Base-by-base conservation (phyloP, 352 stramenopile genomes). In the Phytophthora lateralis region DNA sequence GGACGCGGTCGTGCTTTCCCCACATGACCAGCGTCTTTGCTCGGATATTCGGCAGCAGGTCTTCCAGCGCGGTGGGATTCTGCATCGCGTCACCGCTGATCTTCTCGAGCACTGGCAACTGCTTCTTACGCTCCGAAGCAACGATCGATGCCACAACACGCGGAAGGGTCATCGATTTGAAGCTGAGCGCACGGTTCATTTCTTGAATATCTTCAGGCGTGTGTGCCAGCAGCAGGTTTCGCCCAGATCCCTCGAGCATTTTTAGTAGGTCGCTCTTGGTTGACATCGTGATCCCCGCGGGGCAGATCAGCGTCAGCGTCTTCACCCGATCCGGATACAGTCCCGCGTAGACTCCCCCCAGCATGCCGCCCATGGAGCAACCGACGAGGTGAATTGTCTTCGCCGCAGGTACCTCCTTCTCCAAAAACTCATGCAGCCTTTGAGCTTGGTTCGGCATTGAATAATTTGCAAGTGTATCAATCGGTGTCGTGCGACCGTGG, bases 321-420 rank as follows among this genome's bases (percentile, higher is more conserved):
- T 70, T 69, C 11, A 91, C 71, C 5, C 62, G 71, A 11, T 76
- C 55, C 1, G 84, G 78, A 49, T 83, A 87, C 43, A 76, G 66
- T 29, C 77, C 79, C 3, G 81, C 69, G 56, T 88, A 93, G 18
- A 85, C 70, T 37, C 81, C 81, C 1, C 76, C 76, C 43, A 91
- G 55, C 80, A 93, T 88, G 6, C 78, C 84, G 42, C 80, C 81
- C 81, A 93, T 90, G 34, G 79, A 90, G 56, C 80, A 89, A 1
- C 83, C 83, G 4, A 91, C 59, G 4, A 93, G 38, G 43, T 91
- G 83, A n/a, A 93, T 61, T 53, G 78, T 86, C 48, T 74, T 78
- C 45, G 78, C 60, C 4, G 55, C 18, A 10, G 65, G 55, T 3
- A 93, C 53, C 15, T 77, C 71, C 6, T 63, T 71, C 10, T 86